Base-by-base conservation (phyloP, 805 yeast species). In the Candida maesae region DNA sequence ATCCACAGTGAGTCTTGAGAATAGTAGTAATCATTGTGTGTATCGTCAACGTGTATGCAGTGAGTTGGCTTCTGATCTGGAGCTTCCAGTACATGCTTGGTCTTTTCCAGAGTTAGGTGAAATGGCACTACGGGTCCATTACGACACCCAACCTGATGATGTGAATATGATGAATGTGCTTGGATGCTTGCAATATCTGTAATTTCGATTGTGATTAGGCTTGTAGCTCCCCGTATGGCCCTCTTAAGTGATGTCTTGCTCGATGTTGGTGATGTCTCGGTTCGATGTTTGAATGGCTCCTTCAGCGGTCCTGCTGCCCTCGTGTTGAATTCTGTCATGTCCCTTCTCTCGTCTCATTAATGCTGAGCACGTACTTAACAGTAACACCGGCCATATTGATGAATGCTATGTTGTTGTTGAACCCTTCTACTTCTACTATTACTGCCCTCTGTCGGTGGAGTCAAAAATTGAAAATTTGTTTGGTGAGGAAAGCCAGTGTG, bases 361-460 rank as follows among this genome's bases (percentile, higher is more conserved):
- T 28, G n/a, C 8, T 32, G 11, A 10, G 23, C 37, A 84, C 95
- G 68, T 85, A 86, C 95, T 91, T 87, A 73, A 88, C 96, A 78
- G 96, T 82, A 81, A 83, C 90, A 86, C 95, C 95, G 81, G 95
- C 84, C 96, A 88, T 88, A 66, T 76, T 55, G 55, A 42, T 39
- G 35, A 31, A 42, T 45, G 41, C 35, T 41, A 36, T 36, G 36
- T 36, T 36, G 39, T 37, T 41, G 29, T 42, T 37, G 20, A 15
- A 10, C 33, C 26, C 24, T 20, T 25, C 28, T 33, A 8, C n/a
- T 63, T 64, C 66, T 57, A 55, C 48, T n/a, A n/a, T n/a, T n/a
- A n/a, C n/a, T n/a, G n/a, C n/a, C n/a, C n/a, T 25, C 28, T 21
- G 49, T 49, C 46, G 27, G 37, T 20, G 36, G 37, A 35, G 36